phyloP scores from a whole-genome alignment of 306 rosid species.

The Urtica urens region DNA sequence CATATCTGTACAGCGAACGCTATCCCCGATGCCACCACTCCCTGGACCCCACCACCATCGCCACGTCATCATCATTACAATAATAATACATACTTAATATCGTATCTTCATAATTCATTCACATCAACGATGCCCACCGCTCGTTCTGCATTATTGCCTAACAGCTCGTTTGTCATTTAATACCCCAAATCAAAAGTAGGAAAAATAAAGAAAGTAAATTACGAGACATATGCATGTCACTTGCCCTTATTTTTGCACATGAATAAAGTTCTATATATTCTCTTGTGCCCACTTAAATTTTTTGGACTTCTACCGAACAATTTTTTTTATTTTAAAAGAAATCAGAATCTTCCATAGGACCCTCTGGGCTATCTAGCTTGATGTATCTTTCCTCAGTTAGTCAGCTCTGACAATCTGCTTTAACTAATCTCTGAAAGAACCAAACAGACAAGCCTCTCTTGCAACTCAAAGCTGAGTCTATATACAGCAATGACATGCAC shows the following conservation, averaged over 20 bases:
- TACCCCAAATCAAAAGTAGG: constrained; percentile 10
- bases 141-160: constrained; percentile 21
- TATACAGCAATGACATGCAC: not conserved
- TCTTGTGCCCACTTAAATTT: too few species aligned
- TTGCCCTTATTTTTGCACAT: not conserved
- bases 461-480: too few species aligned
- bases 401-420: constrained; percentile 2
- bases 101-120: not conserved
- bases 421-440: not conserved
- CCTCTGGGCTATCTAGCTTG: too few species aligned
- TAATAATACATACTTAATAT: not conserved
- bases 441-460: too few species aligned
- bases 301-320: too few species aligned
- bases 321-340: too few species aligned
- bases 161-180: constrained; percentile 18
- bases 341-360: not conserved
- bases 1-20: constrained; percentile 99
- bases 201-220: not conserved
- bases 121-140: constrained; percentile 11
- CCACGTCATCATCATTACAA: too few species aligned
- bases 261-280: constrained; percentile 11
- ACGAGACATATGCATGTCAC: not conserved
- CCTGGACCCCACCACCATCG: constrained; percentile 32
- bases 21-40: constrained; percentile 95
- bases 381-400: not conserved